Conservation (phyloP, 257 asterid genomes). For the Solanum pennellii region DNA sequence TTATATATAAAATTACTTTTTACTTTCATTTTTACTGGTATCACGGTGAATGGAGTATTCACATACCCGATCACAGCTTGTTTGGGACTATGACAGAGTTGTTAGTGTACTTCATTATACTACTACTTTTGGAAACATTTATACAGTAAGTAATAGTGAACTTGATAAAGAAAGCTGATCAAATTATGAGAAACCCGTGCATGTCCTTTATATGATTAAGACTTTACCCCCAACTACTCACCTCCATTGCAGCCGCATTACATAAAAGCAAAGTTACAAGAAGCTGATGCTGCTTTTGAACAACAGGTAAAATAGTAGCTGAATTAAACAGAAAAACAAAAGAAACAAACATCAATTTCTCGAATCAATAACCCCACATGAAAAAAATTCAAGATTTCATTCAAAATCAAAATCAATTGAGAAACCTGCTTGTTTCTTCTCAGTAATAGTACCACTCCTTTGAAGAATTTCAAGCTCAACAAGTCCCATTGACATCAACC, state of each 20-base stretch:
- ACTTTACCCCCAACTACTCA: constrained; percentile 6
- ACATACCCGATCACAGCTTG: background rate
- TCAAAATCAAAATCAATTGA: background rate
- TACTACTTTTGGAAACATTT: background rate
- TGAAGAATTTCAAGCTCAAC: constrained; percentile 92
- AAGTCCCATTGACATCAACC: constrained; percentile 85
- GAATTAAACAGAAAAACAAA: background rate
- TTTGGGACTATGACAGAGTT: background rate
- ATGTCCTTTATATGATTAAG: background rate
- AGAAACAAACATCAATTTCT: background rate
- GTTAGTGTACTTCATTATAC: background rate
- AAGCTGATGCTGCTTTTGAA: constrained; percentile 95
- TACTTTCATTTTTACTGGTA: background rate
- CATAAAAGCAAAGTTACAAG: constrained; percentile 89
- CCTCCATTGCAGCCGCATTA: constrained; percentile 99
- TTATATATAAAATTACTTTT: background rate
- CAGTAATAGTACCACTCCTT: constrained; percentile 60
- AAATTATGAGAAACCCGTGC: background rate
- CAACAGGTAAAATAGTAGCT: constrained; percentile 88
- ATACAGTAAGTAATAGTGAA: background rate
- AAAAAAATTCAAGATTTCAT: background rate
- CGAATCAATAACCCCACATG: background rate
- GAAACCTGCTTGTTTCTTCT: constrained; percentile 86
- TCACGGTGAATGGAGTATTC: background rate
- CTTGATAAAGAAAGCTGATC: background rate